Evolutionary conservation across 106 monocot species (phyloP).

Genomic region (Acorus calamus): DNA sequence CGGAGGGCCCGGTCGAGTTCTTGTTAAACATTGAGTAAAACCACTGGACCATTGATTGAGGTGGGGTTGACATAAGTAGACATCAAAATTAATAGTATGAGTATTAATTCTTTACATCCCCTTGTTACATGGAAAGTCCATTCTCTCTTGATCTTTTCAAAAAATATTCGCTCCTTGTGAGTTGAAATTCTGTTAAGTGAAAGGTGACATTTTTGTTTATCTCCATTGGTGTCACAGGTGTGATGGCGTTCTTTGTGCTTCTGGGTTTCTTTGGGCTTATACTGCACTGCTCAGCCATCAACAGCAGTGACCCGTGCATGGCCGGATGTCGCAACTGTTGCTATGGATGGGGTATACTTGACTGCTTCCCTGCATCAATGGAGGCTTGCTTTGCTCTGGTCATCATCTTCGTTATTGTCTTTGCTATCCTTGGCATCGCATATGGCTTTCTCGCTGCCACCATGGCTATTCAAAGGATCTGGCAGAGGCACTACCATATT

Average conservation of each 20-base stretch:
- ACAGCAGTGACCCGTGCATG: conserved; percentile 75
- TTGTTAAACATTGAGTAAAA: no score
- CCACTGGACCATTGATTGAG: no score
- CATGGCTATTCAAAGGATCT: conserved; percentile 90
- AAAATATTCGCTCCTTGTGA: no score
- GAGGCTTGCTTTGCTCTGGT: conserved; percentile 87
- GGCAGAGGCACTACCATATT: conserved; percentile 98
- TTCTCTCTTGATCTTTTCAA: no score
- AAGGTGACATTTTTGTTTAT: neutral
- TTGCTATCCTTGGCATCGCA: conserved; percentile 88
- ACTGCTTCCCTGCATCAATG: conserved; percentile 88
- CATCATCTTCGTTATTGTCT: conserved; percentile 75
- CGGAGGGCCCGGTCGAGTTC: no score
- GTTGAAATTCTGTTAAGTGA: no score
- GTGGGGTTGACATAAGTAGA: no score
- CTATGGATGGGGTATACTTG: conserved; percentile 92
- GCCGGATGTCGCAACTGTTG: conserved; percentile 58
- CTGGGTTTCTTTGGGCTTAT: conserved; percentile 83
- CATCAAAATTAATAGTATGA: no score
- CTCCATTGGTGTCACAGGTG: conserved; percentile 37
- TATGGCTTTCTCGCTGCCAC: conserved; percentile 90
- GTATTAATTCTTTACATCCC: no score
- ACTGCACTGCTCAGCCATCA: conserved; percentile 77
- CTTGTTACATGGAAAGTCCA: no score
- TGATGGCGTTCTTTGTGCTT: conserved; percentile 71